Conservation (phyloP, 257 asterid species). For the Lavandula angustifolia region DNA sequence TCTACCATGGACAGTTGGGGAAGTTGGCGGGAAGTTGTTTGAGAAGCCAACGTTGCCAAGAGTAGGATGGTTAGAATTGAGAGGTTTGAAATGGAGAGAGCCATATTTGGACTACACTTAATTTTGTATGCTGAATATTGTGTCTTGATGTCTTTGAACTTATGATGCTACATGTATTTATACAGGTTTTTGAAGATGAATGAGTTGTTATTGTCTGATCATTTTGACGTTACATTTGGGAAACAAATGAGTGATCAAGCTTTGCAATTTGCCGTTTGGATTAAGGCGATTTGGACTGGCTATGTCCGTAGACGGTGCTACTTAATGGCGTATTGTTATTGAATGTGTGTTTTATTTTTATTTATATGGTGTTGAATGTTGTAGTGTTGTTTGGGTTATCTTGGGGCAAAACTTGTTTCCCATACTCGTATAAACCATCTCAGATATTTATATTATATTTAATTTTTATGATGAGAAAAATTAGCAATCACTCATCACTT, state of each 20-base stretch:
- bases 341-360: too few species aligned
- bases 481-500: too few species aligned
- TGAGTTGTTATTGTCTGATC: too few species aligned
- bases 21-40: slow-evolving; percentile 25
- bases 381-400: too few species aligned
- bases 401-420: too few species aligned
- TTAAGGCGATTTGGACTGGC: slow-evolving; percentile 18
- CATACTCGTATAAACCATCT: too few species aligned
- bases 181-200: slow-evolving; percentile 4
- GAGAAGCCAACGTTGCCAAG: slow-evolving; percentile 19
- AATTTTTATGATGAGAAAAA: too few species aligned
- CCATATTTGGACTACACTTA: neutral
- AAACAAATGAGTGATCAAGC: neutral
- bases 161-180: slow-evolving; percentile 20
- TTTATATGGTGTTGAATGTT: too few species aligned
- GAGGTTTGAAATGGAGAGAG: neutral
- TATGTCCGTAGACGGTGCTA: neutral
- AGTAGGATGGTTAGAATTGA: slow-evolving; percentile 21
- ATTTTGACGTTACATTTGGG: neutral
- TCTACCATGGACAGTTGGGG: slow-evolving; percentile 21
- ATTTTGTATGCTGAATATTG: neutral
- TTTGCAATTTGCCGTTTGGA: slow-evolving; percentile 34
- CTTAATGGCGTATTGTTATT: too few species aligned
- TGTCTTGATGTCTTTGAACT: neutral
- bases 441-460: too few species aligned